Base-by-base conservation (phyloP, 768 basidiomycete genomes). In the Mycena alexandri region DNA sequence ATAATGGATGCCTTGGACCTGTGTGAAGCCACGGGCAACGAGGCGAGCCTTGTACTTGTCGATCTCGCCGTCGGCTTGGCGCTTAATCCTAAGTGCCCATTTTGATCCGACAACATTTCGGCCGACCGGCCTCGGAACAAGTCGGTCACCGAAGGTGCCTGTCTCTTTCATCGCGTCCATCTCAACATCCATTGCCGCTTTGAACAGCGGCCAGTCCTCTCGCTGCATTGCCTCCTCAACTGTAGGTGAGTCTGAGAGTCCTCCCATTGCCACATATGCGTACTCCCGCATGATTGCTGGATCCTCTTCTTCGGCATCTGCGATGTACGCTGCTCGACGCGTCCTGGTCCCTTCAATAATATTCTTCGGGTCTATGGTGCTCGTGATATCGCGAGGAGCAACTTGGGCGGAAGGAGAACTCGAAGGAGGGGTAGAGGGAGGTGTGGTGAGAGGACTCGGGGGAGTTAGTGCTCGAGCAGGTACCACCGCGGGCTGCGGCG, bases 11-110 rank as follows among this genome's bases (percentile, higher is more conserved):
- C 80, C 79, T 11, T 47, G 59, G 38, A 51, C 59, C 22, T 61
- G 59, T 5, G 59, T 61, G 34, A 61, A 61, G 10, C 1, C n/a
- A 0, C 36, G 34, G 4, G 59, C 59, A 6, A 61, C 47, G 7
- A 61, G 59, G 1, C 59, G 47, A 41, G 73, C 78, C 63, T 82
- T 81, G 73, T 76, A 75, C 2, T 73, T 65, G 19, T 67, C 56
- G 29, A 83, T 74, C 0, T 65, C 68, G 36, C 80, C 83, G 33
- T 76, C 53, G 7, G 71, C 67, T 60, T 83, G 75, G 48, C 72
- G 70, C 68, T 84, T 85, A 55, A 77, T 69, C 22, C 69, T 67
- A 36, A 74, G 74, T 3, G 77, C 77, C 77, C 77, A 78, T 46
- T 63, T 57, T 17, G 61, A 72, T 11, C 73, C 74, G 38, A 80